Percentiles rank a stretch among this genome's conserved stretches.
Conservation (phyloP, 129 eudicot genomes). For the Flaveria linearis region DNA sequence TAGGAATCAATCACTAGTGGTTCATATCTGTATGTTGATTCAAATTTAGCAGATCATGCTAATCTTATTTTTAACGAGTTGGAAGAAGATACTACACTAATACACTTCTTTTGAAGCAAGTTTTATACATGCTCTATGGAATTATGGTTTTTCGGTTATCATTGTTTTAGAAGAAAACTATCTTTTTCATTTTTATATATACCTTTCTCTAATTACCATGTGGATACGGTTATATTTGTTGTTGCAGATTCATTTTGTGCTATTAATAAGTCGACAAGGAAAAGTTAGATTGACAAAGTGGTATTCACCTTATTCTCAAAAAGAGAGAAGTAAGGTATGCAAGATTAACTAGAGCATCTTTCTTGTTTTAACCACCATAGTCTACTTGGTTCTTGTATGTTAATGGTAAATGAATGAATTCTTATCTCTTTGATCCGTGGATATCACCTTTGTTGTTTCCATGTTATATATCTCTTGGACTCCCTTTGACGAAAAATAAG, state of each 20-base stretch:
- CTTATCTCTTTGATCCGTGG: background rate
- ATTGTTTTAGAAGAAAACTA: background rate
- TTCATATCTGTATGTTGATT: background rate
- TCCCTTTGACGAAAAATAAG: background rate
- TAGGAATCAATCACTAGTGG: slow-evolving; percentile 2
- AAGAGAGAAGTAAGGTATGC: slow-evolving; percentile 89
- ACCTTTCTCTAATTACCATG: slow-evolving; percentile 6
- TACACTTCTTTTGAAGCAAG: slow-evolving; percentile 9
- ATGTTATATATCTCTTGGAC: background rate
- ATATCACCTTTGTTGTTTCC: slow-evolving; percentile 8
- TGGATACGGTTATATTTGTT: slow-evolving; percentile 11
- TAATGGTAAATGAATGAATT: background rate
- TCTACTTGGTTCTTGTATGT: slow-evolving; percentile 13
- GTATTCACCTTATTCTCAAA: slow-evolving; percentile 92
- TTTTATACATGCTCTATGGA: background rate
- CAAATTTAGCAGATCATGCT: background rate
- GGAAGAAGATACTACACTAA: slow-evolving; percentile 9
- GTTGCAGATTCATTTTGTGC: slow-evolving; percentile 75
- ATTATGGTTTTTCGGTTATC: background rate
- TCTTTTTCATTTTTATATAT: background rate
- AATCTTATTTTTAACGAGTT: background rate
- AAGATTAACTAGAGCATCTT: slow-evolving; percentile 19
- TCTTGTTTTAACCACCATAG: background rate
- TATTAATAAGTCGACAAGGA: slow-evolving; percentile 91
- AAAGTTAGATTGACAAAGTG: slow-evolving; percentile 94